Evolutionary conservation across 2,329 filamentous ascomycete species (phyloP).

Genomic region (Phaeosphaeriaceae sp.): DNA sequence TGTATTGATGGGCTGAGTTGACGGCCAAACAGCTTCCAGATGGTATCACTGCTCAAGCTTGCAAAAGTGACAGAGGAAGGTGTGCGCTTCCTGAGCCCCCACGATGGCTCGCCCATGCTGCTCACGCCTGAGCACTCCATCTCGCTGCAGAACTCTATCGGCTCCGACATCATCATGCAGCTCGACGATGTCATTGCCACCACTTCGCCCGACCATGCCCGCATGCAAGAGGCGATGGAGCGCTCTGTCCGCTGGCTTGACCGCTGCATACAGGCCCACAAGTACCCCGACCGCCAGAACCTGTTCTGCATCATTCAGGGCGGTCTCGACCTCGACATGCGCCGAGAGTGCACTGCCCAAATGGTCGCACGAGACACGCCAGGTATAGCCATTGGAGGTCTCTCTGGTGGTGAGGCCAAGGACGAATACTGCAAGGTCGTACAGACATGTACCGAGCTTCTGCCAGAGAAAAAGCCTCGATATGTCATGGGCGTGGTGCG

Average conservation of each 20-base stretch:
- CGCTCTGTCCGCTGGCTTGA: slow-evolving; percentile 95
- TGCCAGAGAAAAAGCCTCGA: slow-evolving; percentile 91
- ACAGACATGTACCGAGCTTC: slow-evolving; percentile 78
- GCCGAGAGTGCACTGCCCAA: slow-evolving; percentile 79
- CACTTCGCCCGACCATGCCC: slow-evolving; percentile 84
- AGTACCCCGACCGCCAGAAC: slow-evolving; percentile 82
- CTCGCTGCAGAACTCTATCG: slow-evolving; percentile 92
- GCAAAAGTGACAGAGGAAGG: slow-evolving; percentile 95
- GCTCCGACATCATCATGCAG: slow-evolving; percentile 99
- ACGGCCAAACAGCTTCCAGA: slow-evolving; percentile 77
- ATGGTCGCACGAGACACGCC: slow-evolving; percentile 94
- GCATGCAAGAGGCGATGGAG: slow-evolving; percentile 95
- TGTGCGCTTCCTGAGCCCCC: slow-evolving; percentile 93
- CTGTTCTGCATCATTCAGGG: slow-evolving; percentile 99
- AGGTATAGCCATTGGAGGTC: slow-evolving; percentile 92
- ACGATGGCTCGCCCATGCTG: slow-evolving; percentile 94
- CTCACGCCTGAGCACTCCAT: slow-evolving; percentile 98
- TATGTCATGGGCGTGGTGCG: slow-evolving; percentile 95
- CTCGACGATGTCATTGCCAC: slow-evolving; percentile 97
- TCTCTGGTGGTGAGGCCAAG: slow-evolving; percentile 95
- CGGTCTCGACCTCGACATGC: slow-evolving; percentile 85
- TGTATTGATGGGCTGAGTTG: too few relatives aligned
- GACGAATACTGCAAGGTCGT: slow-evolving; percentile 91
- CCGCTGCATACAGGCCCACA: slow-evolving; percentile 89
- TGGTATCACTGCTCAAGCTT: slow-evolving; percentile 94